A percentile compares a stretch with the other conserved stretches of the same genome.
Evolutionary conservation across 108 stramenopile species (phyloP).

Genomic region (Conticribra weissflogii): DNA sequence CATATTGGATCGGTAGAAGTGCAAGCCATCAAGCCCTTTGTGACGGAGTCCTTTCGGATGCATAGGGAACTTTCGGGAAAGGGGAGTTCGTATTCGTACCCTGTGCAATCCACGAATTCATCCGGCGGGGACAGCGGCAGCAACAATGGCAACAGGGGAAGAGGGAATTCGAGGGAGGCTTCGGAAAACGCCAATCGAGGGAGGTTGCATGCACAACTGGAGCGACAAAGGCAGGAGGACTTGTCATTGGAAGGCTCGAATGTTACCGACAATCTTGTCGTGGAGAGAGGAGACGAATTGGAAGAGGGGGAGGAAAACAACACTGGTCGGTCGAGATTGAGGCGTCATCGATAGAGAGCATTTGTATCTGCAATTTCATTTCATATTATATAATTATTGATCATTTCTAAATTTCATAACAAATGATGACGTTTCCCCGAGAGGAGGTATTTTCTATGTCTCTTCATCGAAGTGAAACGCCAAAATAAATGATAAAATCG

Average conservation of each 20-base stretch:
- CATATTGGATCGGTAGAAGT: conserved; percentile 82
- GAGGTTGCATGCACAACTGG: not conserved
- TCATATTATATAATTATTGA: too few relatives aligned
- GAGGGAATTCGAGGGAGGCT: not conserved
- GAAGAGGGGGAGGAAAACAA: conserved; percentile 15
- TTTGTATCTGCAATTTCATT: not conserved
- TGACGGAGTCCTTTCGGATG: conserved; percentile 52
- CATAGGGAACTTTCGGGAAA: conserved; percentile 48
- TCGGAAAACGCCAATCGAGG: conserved; percentile 1
- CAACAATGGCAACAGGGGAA: not conserved
- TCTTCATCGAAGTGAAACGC: too few relatives aligned
- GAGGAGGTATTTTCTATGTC: too few relatives aligned
- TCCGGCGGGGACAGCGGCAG: not conserved
- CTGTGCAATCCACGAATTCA: not conserved
- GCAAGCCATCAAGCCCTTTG: conserved; percentile 68
- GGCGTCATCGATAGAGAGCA: conserved; percentile 36
- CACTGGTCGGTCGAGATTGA: conserved; percentile 32
- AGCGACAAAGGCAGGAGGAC: not conserved
- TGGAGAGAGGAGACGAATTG: conserved; percentile 26
- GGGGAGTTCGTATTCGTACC: conserved; percentile 34
- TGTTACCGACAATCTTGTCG: too few relatives aligned
- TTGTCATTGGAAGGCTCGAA: too few relatives aligned
- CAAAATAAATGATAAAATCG: too few relatives aligned
- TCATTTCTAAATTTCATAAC: too few relatives aligned
- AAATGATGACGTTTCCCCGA: too few relatives aligned